phyloP scores from a whole-genome alignment of 352 stramenopile genomes.

The Nothophytophthora sp. region DNA sequence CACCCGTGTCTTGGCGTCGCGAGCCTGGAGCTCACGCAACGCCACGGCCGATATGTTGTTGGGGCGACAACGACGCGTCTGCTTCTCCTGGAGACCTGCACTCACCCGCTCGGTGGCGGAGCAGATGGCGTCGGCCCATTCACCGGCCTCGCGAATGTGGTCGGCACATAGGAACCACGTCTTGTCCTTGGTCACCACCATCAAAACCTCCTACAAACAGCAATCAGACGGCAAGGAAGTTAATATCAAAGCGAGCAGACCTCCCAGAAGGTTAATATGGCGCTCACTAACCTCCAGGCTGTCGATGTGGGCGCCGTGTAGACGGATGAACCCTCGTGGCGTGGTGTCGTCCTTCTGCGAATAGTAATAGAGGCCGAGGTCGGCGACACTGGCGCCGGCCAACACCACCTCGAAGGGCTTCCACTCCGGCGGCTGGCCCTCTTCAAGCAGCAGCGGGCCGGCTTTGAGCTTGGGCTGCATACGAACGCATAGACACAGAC shows the following conservation, averaged over 20 bases:
- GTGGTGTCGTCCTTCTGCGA: slow-evolving; percentile 34
- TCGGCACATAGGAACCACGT: slow-evolving; percentile 83
- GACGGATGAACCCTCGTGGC: slow-evolving; percentile 50
- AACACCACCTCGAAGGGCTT: slow-evolving; percentile 66
- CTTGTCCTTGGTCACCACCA: slow-evolving; percentile 74
- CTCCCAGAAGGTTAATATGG: no score
- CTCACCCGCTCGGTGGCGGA: slow-evolving; percentile 49
- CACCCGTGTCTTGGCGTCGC: slow-evolving; percentile 45
- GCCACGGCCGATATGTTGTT: slow-evolving; percentile 46
- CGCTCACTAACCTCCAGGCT: slow-evolving; percentile 39
- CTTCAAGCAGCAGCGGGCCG: slow-evolving; percentile 57
- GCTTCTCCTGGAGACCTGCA: slow-evolving; percentile 6
- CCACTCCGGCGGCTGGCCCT: slow-evolving; percentile 55
- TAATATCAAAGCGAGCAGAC: no score
- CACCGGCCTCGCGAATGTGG: slow-evolving; percentile 46
- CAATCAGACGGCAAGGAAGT: no score
- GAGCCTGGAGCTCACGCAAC: slow-evolving; percentile 64
- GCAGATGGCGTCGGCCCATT: slow-evolving; percentile 71
- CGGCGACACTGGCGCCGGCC: slow-evolving; percentile 44
- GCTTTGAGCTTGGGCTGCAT: slow-evolving; percentile 62
- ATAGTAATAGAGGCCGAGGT: slow-evolving; percentile 78
- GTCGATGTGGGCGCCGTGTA: slow-evolving; percentile 72
- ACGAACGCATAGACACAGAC: not conserved
- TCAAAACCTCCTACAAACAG: slow-evolving; percentile 78
- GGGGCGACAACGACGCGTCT: slow-evolving; percentile 31